Percentiles rank a stretch among this genome's conserved stretches.
Evolutionary conservation across 441 rosid genomes (phyloP).

Genomic region (Euphorbia schlechtendalii): DNA sequence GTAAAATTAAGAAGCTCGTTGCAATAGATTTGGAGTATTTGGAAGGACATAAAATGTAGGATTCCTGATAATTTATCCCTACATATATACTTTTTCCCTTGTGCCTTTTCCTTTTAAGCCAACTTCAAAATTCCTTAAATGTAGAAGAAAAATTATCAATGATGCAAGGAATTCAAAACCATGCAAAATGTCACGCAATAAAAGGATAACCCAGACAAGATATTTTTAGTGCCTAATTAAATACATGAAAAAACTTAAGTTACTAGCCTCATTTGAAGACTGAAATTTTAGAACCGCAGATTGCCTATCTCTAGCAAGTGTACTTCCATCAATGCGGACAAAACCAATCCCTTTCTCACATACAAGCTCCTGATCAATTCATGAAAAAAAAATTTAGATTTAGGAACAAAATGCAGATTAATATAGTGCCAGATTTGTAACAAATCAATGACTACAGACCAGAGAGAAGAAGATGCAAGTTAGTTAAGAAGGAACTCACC

Average conservation of each 20-base stretch:
- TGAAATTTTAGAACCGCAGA: constrained; percentile 70
- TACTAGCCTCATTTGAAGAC: constrained; percentile 56
- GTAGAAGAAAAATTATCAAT: neutral
- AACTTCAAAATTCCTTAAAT: neutral
- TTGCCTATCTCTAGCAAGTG: constrained; percentile 85
- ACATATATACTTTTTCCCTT: neutral
- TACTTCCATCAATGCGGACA: constrained; percentile 91
- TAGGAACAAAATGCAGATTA: constrained; percentile 1
- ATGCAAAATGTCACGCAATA: neutral
- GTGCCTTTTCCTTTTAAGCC: neutral
- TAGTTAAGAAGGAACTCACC: constrained; percentile 34
- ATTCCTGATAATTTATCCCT: neutral
- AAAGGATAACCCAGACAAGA: neutral
- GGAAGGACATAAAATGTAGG: neutral
- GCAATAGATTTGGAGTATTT: neutral
- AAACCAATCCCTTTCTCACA: constrained; percentile 79
- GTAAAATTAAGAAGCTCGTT: neutral
- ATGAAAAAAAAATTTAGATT: constrained; percentile 14
- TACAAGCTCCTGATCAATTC: constrained; percentile 54
- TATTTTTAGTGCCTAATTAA: neutral
- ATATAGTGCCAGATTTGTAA: constrained; percentile 5
- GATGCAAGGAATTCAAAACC: neutral
- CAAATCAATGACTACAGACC: constrained; percentile 2
- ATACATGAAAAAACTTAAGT: constrained; percentile 13
- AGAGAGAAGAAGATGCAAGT: constrained; percentile 3